Conservation (phyloP, 306 rosid genomes). For the Clitoria ternatea region DNA sequence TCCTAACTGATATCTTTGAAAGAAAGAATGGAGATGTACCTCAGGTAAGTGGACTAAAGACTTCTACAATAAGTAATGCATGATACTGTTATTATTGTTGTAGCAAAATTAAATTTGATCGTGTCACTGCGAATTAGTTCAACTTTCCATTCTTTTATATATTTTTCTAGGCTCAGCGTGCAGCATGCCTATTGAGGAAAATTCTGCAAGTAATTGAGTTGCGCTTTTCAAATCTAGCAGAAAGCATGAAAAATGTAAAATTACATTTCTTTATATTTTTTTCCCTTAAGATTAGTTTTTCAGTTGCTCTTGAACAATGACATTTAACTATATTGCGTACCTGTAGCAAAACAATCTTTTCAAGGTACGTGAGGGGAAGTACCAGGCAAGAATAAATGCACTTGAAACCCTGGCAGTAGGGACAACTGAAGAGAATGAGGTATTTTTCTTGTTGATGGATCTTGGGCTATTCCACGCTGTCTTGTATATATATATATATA, state of each 20-base stretch:
- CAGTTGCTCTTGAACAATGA: slow-evolving; percentile 26
- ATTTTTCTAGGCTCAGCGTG: slow-evolving; percentile 51
- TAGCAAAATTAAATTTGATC: background rate
- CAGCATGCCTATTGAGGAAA: slow-evolving; percentile 68
- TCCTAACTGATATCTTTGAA: slow-evolving; percentile 62
- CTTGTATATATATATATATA: background rate
- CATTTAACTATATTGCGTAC: slow-evolving; percentile 29
- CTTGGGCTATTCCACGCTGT: background rate
- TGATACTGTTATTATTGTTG: background rate
- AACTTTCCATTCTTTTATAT: slow-evolving; percentile 8
- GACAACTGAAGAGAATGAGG: slow-evolving; percentile 80
- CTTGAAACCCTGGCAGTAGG: slow-evolving; percentile 84
- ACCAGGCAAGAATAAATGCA: slow-evolving; percentile 59
- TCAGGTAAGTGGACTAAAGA: slow-evolving; percentile 58
- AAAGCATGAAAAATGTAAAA: slow-evolving; percentile 69
- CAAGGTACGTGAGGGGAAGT: slow-evolving; percentile 83
- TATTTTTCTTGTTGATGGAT: slow-evolving; percentile 27
- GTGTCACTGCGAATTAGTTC: background rate
- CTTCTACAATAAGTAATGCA: slow-evolving; percentile 31
- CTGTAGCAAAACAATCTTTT: slow-evolving; percentile 69
- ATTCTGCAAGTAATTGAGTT: slow-evolving; percentile 72
- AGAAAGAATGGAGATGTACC: slow-evolving; percentile 63
- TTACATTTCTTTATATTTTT: background rate
- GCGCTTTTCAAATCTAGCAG: slow-evolving; percentile 64
- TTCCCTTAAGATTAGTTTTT: background rate